Evolutionary conservation across 805 yeast species (phyloP), one percentile per base, ranked within the genome.

Genomic region (Pichia cabralensis): DNA sequence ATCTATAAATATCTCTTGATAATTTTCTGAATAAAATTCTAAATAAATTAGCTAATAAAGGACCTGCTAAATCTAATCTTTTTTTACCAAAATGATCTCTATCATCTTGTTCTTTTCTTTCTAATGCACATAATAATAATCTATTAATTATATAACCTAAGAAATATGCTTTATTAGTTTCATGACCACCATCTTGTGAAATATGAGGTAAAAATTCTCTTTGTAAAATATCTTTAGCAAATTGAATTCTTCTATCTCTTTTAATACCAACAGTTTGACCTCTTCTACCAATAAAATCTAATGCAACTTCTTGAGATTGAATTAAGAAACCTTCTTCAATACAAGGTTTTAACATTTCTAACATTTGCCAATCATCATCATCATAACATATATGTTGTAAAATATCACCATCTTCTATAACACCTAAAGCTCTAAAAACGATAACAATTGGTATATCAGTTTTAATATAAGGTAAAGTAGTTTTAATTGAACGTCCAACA

Each of bases 51-150:
- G 97, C 97, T 54, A 92, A 71, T 57, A 92, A 67, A 22, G 99
- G 98, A 52, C 99, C 99, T 32, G 98, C 98, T 61, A 92, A 75
- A 68, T 92, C 99, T 59, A 92, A 74, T 65, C 99, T 79, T 65
- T 92, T 92, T 62, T 88, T 92, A 60, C 99, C 99, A 60, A 92
- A 92, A 64, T 92, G 99, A 67, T 92, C 99, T 72, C 98, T 85
- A 64, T 92, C 99, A 61, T 92, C 99, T 42, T 92, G 94, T 58
- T 89, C 97, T 48, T 88, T 85, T 69, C 99, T 80, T 57, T 88
- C 98, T 47, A 92, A 69, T 20, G 98, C 97, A 70, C 96, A 88
- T 40, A 92, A 69, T 49, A 92, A 72, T 64, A 92, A 69, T 61
- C 97, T 74, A 64, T 92, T 94, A 38, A 92, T 94, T 92, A 92